Evolutionary conservation across 768 basidiomycete species (phyloP).

Genomic region (Boletus sp.): DNA sequence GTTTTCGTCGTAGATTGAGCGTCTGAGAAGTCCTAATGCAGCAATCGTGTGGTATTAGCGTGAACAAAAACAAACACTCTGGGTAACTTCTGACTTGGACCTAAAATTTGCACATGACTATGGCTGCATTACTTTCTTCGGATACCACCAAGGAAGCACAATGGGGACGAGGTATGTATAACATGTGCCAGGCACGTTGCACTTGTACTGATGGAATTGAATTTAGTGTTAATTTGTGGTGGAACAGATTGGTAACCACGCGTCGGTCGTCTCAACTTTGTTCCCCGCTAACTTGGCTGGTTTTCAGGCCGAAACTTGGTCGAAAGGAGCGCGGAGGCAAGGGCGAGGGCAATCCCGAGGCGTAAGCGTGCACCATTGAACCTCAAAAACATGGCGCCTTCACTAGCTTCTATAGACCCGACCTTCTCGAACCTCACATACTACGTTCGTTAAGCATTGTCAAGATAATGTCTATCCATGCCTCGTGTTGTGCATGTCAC

Average conservation of each 20-base stretch:
- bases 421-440: conserved; percentile 85
- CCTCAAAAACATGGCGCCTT: conserved; percentile 1
- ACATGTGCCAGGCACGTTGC: conserved; percentile 7
- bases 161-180: conserved; percentile 42
- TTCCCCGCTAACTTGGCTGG: conserved; percentile 8
- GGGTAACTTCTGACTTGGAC: conserved; percentile 17
- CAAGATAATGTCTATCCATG: conserved; percentile 65
- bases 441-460: conserved; percentile 85
- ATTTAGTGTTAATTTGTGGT: conserved; percentile 74
- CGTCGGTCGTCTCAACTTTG: not conserved
- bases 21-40: conserved; percentile 30
- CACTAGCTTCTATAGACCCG: conserved; percentile 50
- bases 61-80: conserved; percentile 18
- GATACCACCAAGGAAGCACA: conserved; percentile 30
- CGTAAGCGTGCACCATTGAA: conserved; percentile 21
- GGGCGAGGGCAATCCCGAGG: conserved; percentile 39
- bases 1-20: conserved; percentile 29
- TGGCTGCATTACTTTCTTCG: conserved; percentile 26
- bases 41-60: conserved; percentile 20
- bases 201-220: conserved; percentile 13
- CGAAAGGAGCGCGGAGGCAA: conserved; percentile 62
- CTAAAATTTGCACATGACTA: conserved; percentile 28
- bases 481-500: conserved; percentile 75
- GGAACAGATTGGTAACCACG: conserved; percentile 75
- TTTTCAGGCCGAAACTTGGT: conserved; percentile 67